Conservation (phyloP, 495 filamentous ascomycete genomes). For the Podospora appendiculata region DNA sequence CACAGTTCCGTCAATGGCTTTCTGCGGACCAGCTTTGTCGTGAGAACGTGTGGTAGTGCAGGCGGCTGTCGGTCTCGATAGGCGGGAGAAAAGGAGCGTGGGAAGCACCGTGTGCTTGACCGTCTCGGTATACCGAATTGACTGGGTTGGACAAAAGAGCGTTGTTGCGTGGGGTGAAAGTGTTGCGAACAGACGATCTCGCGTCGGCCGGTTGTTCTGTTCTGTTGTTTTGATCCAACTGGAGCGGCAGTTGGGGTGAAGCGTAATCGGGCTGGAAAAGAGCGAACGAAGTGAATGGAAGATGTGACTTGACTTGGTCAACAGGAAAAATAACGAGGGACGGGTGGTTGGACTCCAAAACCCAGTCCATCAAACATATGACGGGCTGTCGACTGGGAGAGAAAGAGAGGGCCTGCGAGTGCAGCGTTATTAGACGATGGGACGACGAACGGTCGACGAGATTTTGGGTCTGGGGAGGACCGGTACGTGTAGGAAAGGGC, state of each 20-base stretch:
- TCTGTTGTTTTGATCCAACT: background rate
- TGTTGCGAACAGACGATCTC: slow-evolving; percentile 5
- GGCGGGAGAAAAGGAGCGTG: background rate
- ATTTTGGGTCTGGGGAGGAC: slow-evolving; percentile 22
- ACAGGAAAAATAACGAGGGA: no score
- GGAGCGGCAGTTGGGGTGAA: background rate
- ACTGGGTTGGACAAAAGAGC: no score
- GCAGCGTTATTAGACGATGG: slow-evolving; percentile 2
- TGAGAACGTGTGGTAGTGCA: no score
- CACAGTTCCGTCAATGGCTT: slow-evolving; percentile 14
- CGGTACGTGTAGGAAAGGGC: slow-evolving; percentile 5
- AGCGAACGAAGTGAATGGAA: slow-evolving; percentile 13
- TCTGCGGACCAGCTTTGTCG: background rate
- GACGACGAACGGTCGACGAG: background rate
- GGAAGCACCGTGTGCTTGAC: background rate
- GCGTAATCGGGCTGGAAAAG: slow-evolving; percentile 1
- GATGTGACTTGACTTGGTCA: background rate
- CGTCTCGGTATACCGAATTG: background rate
- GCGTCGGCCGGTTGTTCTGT: background rate
- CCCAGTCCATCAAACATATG: no score
- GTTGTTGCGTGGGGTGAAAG: background rate
- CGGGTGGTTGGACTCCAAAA: no score
- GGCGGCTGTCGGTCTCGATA: no score
- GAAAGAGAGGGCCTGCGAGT: slow-evolving; percentile 5
- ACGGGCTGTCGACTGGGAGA: background rate